Percentiles rank a stretch among this genome's conserved stretches.
phyloP scores from a whole-genome alignment of 2,329 filamentous ascomycete genomes.

The Ilyonectria mors-panacis region DNA sequence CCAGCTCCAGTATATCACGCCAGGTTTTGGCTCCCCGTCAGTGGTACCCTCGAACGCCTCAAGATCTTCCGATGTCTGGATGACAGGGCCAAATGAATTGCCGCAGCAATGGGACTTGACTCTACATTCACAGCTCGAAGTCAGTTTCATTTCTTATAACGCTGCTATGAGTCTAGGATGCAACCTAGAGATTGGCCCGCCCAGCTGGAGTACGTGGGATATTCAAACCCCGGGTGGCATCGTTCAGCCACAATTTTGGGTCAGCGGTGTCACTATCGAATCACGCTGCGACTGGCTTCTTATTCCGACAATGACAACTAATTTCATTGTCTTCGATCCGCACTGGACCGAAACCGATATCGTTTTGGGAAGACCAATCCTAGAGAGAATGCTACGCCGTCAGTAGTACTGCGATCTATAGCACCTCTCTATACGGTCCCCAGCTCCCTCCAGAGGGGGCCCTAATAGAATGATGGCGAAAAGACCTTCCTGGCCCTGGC shows the following conservation, averaged over 20 bases:
- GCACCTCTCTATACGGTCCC: no score
- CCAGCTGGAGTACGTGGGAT: not conserved
- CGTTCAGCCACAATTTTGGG: not conserved
- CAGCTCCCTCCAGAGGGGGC: no score
- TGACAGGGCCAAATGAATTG: not conserved
- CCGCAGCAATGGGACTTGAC: not conserved
- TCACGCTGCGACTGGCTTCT: not conserved
- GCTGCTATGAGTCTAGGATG: not conserved
- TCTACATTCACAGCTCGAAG: not conserved
- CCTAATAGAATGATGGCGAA: no score
- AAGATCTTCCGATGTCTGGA: not conserved
- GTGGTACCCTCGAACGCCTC: no score
- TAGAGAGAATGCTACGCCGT: not conserved
- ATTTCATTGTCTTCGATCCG: not conserved
- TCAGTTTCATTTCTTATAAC: not conserved
- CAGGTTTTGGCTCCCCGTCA: not conserved
- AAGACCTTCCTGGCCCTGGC: no score
- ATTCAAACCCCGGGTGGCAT: not conserved
- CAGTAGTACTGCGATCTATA: no score
- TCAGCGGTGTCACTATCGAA: not conserved
- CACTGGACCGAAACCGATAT: not conserved
- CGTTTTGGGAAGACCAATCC: not conserved
- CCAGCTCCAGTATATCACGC: not conserved
- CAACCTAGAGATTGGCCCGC: not conserved
- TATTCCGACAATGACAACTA: not conserved